Conservation (phyloP, 176 grass and related monocot genomes). For the Triticum urartu region DNA sequence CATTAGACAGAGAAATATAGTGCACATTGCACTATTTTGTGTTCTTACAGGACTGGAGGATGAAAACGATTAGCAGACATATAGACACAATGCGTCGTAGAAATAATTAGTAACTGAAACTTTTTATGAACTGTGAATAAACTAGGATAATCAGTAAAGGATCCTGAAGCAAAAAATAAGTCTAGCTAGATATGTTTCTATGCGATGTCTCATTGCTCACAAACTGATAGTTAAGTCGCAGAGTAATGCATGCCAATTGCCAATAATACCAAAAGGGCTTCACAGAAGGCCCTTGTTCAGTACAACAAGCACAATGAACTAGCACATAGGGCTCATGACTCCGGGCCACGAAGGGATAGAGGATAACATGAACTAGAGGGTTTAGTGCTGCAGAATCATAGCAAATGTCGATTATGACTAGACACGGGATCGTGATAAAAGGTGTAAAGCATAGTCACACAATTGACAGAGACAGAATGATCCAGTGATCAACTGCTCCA, state of each 20-base stretch:
- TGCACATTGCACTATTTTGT: background rate
- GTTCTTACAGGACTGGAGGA: background rate
- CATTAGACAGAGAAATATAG: background rate
- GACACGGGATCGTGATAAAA: background rate
- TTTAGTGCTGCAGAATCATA: background rate
- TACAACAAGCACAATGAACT: background rate
- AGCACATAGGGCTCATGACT: background rate
- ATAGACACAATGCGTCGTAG: background rate
- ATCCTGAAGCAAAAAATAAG: background rate
- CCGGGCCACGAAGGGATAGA: background rate
- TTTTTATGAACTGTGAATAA: constrained; percentile 21
- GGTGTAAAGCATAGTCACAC: background rate
- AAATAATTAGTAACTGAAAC: background rate
- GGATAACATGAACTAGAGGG: background rate
- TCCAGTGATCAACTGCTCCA: background rate
- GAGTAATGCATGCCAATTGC: background rate
- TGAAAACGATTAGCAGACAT: background rate
- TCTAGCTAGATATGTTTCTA: background rate
- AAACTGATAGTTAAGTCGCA: background rate
- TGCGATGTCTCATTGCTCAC: background rate
- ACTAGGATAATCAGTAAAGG: background rate
- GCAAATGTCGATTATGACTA: background rate
- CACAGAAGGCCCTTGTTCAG: background rate
- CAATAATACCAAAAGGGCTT: background rate
- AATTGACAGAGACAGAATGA: background rate